A percentile compares a stretch with the other conserved stretches of the same genome.
These are phyloP conservation scores for Calonectria multiphialidica DNA, from an alignment of 2,329 filamentous ascomycete genomes.

Conservation along the genomic window DNA sequence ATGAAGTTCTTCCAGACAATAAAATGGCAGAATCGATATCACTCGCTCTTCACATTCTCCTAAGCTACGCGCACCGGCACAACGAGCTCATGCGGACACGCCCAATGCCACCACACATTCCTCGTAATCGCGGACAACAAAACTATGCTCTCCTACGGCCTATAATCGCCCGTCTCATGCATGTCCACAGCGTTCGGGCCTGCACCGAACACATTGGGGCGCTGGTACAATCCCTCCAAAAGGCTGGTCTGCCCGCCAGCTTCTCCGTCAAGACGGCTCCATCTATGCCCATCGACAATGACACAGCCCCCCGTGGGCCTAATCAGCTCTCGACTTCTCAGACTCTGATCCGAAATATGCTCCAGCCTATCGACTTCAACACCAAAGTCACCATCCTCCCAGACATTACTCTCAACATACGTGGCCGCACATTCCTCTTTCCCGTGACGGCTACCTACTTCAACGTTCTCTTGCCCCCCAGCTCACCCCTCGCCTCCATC, in stretches of 20 bases:
- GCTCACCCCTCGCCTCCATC: slow-evolving; percentile 49
- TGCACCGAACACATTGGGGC: slow-evolving; percentile 57
- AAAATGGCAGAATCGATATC: slow-evolving; percentile 74
- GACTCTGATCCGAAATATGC: slow-evolving; percentile 56
- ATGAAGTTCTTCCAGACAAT: slow-evolving; percentile 55
- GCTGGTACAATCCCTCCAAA: slow-evolving; percentile 58
- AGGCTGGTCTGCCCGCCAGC: slow-evolving; percentile 58
- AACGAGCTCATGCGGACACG: slow-evolving; percentile 78
- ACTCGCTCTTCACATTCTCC: slow-evolving; percentile 78
- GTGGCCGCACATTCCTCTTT: slow-evolving; percentile 57
- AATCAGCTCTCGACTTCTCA: slow-evolving; percentile 58
- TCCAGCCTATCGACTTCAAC: slow-evolving; percentile 56
- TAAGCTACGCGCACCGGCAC: slow-evolving; percentile 83
- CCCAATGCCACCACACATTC: slow-evolving; percentile 56
- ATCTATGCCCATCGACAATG: slow-evolving; percentile 39
- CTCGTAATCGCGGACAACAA: slow-evolving; percentile 52
- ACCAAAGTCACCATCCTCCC: slow-evolving; percentile 61
- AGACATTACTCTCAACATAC: slow-evolving; percentile 55
- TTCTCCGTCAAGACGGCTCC: slow-evolving; percentile 57
- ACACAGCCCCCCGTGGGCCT: slow-evolving; percentile 44
- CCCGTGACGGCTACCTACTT: slow-evolving; percentile 61
- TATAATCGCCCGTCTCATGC: slow-evolving; percentile 62
- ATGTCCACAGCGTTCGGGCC: slow-evolving; percentile 54
- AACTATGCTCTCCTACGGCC: slow-evolving; percentile 64
- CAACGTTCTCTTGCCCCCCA: slow-evolving; percentile 54